These are phyloP conservation scores for Melaleuca quinquenervia DNA, from an alignment of 345 rosid genomes.

Conservation along the genomic window DNA sequence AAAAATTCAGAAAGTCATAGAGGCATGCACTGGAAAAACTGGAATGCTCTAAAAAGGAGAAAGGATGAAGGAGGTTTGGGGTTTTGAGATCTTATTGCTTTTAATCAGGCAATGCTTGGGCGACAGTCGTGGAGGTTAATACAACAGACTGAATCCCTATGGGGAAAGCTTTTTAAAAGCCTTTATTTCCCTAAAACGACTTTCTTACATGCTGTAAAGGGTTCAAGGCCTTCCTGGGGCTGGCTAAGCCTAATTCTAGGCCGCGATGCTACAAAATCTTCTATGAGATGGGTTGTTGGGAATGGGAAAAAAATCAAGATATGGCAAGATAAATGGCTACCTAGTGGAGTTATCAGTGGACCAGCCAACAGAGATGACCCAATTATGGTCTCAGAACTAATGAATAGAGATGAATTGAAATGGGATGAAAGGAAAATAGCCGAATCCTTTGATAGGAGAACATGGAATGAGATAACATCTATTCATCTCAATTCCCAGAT, in stretches of 20 bases:
- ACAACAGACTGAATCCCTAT: background rate
- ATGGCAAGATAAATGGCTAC: background rate
- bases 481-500: background rate
- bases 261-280: too few species aligned
- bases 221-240: background rate
- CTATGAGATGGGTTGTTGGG: background rate
- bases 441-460: too few species aligned
- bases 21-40: background rate
- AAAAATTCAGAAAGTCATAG: background rate
- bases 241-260: background rate
- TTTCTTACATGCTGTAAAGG: too few species aligned
- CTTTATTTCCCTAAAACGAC: background rate
- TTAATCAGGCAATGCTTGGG: background rate
- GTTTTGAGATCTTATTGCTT: background rate
- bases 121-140: background rate
- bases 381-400: background rate
- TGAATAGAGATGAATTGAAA: too few species aligned
- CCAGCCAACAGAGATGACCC: background rate
- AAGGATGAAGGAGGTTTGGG: background rate
- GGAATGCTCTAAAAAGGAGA: background rate
- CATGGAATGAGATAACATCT: too few species aligned
- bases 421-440: background rate
- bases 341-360: background rate
- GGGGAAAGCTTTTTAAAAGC: background rate
- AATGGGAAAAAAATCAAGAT: background rate